Base-by-base conservation (phyloP, 78 protist species). In the Dictyostelium firmibasis region DNA sequence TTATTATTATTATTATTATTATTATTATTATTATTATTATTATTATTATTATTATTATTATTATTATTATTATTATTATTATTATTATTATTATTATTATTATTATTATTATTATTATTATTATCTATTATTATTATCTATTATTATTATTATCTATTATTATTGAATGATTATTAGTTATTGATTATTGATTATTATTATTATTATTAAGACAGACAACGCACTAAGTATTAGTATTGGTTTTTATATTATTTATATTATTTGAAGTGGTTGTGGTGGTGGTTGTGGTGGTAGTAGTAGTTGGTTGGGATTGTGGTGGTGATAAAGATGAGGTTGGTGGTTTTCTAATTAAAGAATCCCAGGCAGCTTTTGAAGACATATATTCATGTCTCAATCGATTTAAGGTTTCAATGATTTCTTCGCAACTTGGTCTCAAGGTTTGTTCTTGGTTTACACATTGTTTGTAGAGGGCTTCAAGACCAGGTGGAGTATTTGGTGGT, bases 401-500 rank as follows among this genome's bases (percentile, higher is more conserved):
- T 38, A 89, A 75, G 18, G 86, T 10, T 64, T 41, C 44, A 75
- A 89, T 89, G 36, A 89, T 89, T 41, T 89, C 84, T 33, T 89
- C 94, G 53, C 94, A 89, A 41, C 86, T 64, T 29, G 94, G 94
- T 50, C 94, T 36, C 31, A 81, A 47, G 1, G 44, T 10, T 16
- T 85, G 69, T 18, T 81, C 86, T 50, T 89, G 94, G 33, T 89
- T 79, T 18, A 89, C 94, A 70, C 94, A 89, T 70, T 93, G 93
- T 33, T 50, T 64, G 84, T 81, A 87, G 11, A 95, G 76, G 5
- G 62, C 72, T 9, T n/a, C 50, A 81, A 94, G 85, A 67, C 89
- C 93, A 2, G 33, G 81, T 23, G 96, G 96, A 67, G 78, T 43
- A 62, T 41, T 18, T 7, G 72, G 41, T 1, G 96, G 96, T n/a